Evolutionary conservation across 176 grass and related monocot genomes (phyloP).

Genomic region (Themeda triandra): DNA sequence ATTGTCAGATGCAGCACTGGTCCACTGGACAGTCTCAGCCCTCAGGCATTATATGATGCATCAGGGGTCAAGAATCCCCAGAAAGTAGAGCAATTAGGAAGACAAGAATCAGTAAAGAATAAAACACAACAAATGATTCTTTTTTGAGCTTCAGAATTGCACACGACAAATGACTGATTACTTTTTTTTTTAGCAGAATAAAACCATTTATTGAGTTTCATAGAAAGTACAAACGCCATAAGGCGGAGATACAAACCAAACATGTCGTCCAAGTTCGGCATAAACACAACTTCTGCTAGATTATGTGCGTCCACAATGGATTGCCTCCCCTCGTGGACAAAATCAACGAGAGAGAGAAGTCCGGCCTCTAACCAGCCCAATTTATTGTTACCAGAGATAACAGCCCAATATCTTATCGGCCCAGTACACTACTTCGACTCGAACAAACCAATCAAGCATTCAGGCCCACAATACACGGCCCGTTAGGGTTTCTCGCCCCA

Average conservation of each 20-base stretch:
- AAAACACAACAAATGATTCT: too few species aligned
- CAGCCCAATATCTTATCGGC: not conserved
- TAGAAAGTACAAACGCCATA: too few species aligned
- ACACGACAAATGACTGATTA: not conserved
- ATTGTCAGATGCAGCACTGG: not conserved
- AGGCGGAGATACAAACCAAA: too few species aligned
- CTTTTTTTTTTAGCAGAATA: too few species aligned
- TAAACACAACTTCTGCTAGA: too few species aligned
- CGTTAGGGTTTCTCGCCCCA: conserved; percentile 33
- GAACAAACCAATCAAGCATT: not conserved
- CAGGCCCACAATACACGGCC: not conserved
- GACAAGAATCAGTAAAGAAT: not conserved
- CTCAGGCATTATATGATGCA: not conserved
- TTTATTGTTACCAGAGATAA: not conserved
- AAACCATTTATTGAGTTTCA: too few species aligned
- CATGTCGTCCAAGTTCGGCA: too few species aligned
- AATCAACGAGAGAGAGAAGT: not conserved
- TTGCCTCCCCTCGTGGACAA: too few species aligned
- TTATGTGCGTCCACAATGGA: too few species aligned
- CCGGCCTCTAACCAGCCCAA: not conserved
- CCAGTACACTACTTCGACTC: not conserved
- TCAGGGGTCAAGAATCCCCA: not conserved
- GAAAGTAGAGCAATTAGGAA: not conserved
- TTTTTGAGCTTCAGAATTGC: too few species aligned
- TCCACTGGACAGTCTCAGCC: not conserved